phyloP scores from a whole-genome alignment of 768 basidiomycete species.

The Leccinum disarticulatum region DNA sequence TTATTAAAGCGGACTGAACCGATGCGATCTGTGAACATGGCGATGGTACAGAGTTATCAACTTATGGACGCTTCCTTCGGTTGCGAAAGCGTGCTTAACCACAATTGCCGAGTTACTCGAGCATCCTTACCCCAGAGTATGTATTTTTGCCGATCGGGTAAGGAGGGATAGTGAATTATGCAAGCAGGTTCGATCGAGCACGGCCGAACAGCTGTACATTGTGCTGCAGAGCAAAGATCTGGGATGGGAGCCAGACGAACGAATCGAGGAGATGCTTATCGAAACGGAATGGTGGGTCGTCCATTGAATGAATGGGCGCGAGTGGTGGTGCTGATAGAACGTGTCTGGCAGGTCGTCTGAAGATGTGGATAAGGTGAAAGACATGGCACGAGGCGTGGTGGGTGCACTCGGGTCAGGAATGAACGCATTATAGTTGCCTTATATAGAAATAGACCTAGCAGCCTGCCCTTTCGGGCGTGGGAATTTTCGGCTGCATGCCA shows the following conservation, averaged over 20 bases:
- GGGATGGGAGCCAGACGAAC: constrained; percentile 58
- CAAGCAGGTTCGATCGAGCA: constrained; percentile 69
- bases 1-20: constrained; percentile 14
- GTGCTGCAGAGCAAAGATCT: constrained; percentile 70
- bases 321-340: constrained; percentile 25
- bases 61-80: constrained; percentile 51
- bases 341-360: constrained; percentile 48
- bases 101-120: constrained; percentile 61
- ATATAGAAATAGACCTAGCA: background rate
- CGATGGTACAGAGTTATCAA: constrained; percentile 55
- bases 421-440: constrained; percentile 21
- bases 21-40: constrained; percentile 16
- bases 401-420: constrained; percentile 36
- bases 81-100: constrained; percentile 43
- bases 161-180: constrained; percentile 6
- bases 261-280: constrained; percentile 63
- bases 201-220: constrained; percentile 83
- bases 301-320: constrained; percentile 7
- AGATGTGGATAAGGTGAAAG: constrained; percentile 39
- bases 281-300: constrained; percentile 77
- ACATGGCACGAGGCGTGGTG: constrained; percentile 43
- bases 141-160: constrained; percentile 22
- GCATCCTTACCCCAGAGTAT: constrained; percentile 81
- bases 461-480: constrained; percentile 20
- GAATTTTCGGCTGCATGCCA: constrained; percentile 16